Base-by-base conservation (phyloP, 2,329 filamentous ascomycete genomes). In the Peltaster fructicola region DNA sequence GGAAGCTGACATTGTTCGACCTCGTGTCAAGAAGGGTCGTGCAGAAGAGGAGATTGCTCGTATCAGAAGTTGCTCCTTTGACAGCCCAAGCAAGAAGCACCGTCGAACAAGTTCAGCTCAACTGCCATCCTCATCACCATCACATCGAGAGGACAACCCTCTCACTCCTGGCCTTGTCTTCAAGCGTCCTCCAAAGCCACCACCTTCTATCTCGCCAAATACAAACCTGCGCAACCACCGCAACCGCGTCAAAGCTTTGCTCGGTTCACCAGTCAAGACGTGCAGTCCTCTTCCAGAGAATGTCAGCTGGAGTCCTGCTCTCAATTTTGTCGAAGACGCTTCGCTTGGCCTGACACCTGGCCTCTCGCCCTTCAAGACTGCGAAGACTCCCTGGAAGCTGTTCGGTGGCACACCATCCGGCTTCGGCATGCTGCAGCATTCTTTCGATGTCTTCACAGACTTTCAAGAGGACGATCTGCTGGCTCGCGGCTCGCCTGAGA, bases 21-120 rank as follows among this genome's bases (percentile, higher is more conserved):
- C 75, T 24, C 43, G 42, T 15, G 73, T 82, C 40, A 90, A 85
- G 57, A 75, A 80, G 31, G 85, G 85, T 15, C 76, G 85, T 32
- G 88, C 88, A 9, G 88, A 95, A 50, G 84, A 90, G 41, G 88
- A 93, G 51, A 93, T 98, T 57, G 79, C 78, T 22, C 79, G 85
- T 19, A 74, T 95, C 26, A 76, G 88, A 37, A 79, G 78, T 33
- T 93, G 85, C 2, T 92, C 82, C 2, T 85, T 84, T 41, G 84
- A 92, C 43, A 95, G 84, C 44, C 88, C 88, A 4, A 78, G 71
- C 24, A 82, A 80, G 54, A 40, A 45, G 20, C 32, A 37, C 23
- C 62, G 65, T 8, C 57, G 57, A 28, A 55, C 61, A 32, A 58
- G 61, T 17, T 63, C 65, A 22, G 44, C 50, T 7, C 37, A 29